These are phyloP conservation scores for Hirsutella rhossiliensis DNA, from an alignment of 2,329 filamentous ascomycete species.

Conservation along the genomic window DNA sequence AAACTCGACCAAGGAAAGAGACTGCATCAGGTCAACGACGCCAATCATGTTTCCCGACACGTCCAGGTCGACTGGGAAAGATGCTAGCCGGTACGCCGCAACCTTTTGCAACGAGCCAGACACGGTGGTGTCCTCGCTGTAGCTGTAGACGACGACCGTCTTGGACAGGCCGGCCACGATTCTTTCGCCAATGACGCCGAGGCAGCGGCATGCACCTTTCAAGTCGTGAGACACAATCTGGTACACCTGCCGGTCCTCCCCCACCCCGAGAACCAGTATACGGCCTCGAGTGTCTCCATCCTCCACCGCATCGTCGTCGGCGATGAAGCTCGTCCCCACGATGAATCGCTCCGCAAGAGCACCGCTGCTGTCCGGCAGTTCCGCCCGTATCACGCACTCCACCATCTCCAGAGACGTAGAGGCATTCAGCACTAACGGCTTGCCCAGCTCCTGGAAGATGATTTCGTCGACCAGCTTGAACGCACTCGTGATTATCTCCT, in stretches of 20 bases:
- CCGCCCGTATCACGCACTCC: slow-evolving; percentile 70
- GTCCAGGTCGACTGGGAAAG: slow-evolving; percentile 70
- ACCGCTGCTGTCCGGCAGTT: slow-evolving; percentile 49
- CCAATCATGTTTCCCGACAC: slow-evolving; percentile 66
- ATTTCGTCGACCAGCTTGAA: slow-evolving; percentile 88
- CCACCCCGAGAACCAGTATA: slow-evolving; percentile 75
- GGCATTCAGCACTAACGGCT: slow-evolving; percentile 49
- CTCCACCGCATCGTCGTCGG: slow-evolving; percentile 41
- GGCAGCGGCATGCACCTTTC: slow-evolving; percentile 68
- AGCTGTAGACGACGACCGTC: slow-evolving; percentile 55
- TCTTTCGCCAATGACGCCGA: slow-evolving; percentile 62
- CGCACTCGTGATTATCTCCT: slow-evolving; percentile 66
- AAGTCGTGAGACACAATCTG: slow-evolving; percentile 57
- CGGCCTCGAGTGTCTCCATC: slow-evolving; percentile 49
- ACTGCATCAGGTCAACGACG: slow-evolving; percentile 90
- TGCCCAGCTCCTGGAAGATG: slow-evolving; percentile 63
- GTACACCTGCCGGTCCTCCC: slow-evolving; percentile 60
- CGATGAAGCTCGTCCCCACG: slow-evolving; percentile 75
- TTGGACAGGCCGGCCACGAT: slow-evolving; percentile 86
- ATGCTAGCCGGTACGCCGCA: slow-evolving; percentile 69
- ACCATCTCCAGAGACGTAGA: slow-evolving; percentile 54
- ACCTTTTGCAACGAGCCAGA: slow-evolving; percentile 53
- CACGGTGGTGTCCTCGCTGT: slow-evolving; percentile 41
- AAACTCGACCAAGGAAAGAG: slow-evolving; percentile 67
- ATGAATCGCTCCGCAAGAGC: slow-evolving; percentile 64